Conservation (phyloP, 1,284 basidiomycete species). For the Ceratorhiza oryzae-sativae region DNA sequence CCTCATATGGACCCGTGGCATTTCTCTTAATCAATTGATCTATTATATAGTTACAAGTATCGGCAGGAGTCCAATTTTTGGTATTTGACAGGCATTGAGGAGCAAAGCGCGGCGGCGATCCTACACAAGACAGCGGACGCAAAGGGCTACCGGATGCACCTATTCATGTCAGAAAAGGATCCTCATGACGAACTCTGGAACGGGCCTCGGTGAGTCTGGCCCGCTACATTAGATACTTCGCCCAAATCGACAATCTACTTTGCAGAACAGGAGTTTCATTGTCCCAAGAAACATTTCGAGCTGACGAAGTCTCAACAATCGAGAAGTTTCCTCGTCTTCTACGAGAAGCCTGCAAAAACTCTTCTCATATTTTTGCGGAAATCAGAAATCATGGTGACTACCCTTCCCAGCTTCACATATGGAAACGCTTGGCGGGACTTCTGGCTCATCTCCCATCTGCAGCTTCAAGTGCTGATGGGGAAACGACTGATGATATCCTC, state of each 20-base stretch:
- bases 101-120: slow-evolving; percentile 83
- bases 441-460: slow-evolving; percentile 58
- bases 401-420: slow-evolving; percentile 52
- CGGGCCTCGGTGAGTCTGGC: slow-evolving; percentile 65
- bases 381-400: slow-evolving; percentile 39
- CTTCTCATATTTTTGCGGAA: slow-evolving; percentile 57
- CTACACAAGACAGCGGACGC: slow-evolving; percentile 66
- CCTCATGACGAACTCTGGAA: slow-evolving; percentile 89
- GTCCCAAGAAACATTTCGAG: slow-evolving; percentile 69
- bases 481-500: slow-evolving; percentile 59
- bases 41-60: slow-evolving; percentile 81
- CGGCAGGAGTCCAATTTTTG: slow-evolving; percentile 92
- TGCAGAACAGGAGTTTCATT: slow-evolving; percentile 66
- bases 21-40: slow-evolving; percentile 8
- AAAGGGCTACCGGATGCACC: slow-evolving; percentile 85
- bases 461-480: slow-evolving; percentile 54
- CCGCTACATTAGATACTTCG: slow-evolving; percentile 16
- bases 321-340: slow-evolving; percentile 62
- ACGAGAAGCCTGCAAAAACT: slow-evolving; percentile 54
- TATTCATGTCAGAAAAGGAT: slow-evolving; percentile 87
- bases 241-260: slow-evolving; percentile 37
- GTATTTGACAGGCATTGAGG: slow-evolving; percentile 95
- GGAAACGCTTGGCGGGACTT: slow-evolving; percentile 55
- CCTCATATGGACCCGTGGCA: not conserved
- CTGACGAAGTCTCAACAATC: slow-evolving; percentile 69